A percentile compares a stretch with the other conserved stretches of the same genome.
Evolutionary conservation across 108 stramenopile genomes (phyloP).

Genomic region (Chaetoceros muelleri): DNA sequence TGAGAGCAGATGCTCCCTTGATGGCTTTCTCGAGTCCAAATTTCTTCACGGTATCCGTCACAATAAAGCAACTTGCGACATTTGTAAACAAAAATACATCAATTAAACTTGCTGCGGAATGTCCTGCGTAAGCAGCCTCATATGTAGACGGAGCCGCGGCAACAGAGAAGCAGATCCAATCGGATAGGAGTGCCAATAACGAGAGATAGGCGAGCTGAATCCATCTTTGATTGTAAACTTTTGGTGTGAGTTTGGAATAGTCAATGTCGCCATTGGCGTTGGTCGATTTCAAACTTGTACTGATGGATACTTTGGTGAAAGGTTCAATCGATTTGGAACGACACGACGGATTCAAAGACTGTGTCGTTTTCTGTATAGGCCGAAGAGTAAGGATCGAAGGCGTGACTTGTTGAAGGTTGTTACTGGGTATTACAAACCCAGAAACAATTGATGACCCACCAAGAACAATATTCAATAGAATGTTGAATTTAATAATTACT

Average conservation of each 20-base stretch:
- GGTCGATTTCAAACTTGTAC: too few relatives aligned
- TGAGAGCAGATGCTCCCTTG: conserved; percentile 40
- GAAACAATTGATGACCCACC: too few relatives aligned
- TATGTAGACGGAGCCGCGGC: conserved; percentile 32
- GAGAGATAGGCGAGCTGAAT: conserved; percentile 47
- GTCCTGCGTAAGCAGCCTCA: conserved; percentile 25
- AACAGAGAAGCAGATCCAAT: conserved; percentile 59
- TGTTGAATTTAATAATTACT: too few relatives aligned
- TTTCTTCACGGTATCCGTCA: conserved; percentile 42
- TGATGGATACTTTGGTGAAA: too few relatives aligned
- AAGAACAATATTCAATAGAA: too few relatives aligned
- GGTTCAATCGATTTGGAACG: too few relatives aligned
- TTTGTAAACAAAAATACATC: conserved; percentile 66
- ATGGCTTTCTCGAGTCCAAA: conserved; percentile 45
- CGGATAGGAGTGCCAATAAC: conserved; percentile 40
- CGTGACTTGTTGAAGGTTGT: too few relatives aligned
- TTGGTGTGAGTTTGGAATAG: conserved; percentile 22
- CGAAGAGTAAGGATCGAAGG: too few relatives aligned
- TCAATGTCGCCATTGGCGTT: too few relatives aligned
- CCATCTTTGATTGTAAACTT: conserved; percentile 52
- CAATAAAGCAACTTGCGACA: conserved; percentile 53
- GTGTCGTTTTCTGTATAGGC: too few relatives aligned
- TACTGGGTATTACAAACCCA: too few relatives aligned
- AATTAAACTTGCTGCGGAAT: conserved; percentile 44
- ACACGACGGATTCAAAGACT: too few relatives aligned